These are phyloP conservation scores for Rhizophagus prolifer DNA, from an alignment of 192 early-diverging fungal genomes.

Conservation along the genomic window DNA sequence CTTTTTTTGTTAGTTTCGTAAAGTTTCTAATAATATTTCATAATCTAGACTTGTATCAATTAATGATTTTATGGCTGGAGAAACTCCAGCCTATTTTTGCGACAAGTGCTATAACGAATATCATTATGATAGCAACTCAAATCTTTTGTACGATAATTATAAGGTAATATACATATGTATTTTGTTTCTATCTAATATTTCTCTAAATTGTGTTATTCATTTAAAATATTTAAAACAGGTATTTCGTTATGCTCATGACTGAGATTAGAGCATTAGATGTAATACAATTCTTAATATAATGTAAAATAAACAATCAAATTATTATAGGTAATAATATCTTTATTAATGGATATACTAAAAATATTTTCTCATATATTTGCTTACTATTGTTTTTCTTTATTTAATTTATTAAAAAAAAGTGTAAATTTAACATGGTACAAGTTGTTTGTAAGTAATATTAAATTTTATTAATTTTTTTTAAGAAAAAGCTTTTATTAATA, in stretches of 20 bases:
- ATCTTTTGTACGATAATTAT: constrained; percentile 53
- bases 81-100: constrained; percentile 71
- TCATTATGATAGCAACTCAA: constrained; percentile 61
- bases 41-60: constrained; percentile 51
- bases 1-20: background rate
- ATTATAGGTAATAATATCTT: too few relatives aligned
- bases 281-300: too few relatives aligned
- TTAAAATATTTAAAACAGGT: background rate
- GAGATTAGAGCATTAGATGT: background rate
- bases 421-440: too few relatives aligned
- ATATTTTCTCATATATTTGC: too few relatives aligned
- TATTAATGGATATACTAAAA: too few relatives aligned
- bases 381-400: too few relatives aligned
- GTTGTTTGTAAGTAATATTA: too few relatives aligned
- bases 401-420: too few relatives aligned
- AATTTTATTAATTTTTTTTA: too few relatives aligned
- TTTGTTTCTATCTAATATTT: background rate
- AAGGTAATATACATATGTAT: constrained; percentile 18
- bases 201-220: background rate
- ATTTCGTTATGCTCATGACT: background rate
- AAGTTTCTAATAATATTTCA: background rate
- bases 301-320: too few relatives aligned
- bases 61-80: constrained; percentile 68
- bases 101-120: constrained; percentile 68
- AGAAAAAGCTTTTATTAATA: too few relatives aligned